Evolutionary conservation across 768 basidiomycete species (phyloP), one percentile per base, ranked within the genome.

Genomic region (Paxillus ammoniavirescens): DNA sequence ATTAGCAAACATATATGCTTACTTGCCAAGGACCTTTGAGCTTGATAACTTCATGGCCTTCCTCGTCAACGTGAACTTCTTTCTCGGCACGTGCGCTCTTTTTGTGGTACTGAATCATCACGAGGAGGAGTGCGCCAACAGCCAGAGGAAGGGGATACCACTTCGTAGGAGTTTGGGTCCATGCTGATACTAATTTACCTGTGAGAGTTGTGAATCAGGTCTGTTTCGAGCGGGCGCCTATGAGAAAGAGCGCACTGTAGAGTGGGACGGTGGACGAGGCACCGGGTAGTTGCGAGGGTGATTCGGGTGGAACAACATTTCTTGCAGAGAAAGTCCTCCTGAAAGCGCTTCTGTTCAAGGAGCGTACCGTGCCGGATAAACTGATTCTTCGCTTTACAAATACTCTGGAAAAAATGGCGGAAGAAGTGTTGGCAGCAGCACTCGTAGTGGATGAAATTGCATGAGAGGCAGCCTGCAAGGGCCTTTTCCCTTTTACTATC

Each of bases 111-210:
- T 90, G 87, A 10, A 93, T 75, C 46, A 81, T 79, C 57, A 91
- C 82, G 33, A 96, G 86, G 30, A 96, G 80, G n/a, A 93, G 77
- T 2, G 92, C 93, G 37, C 93, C 93, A 26, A 94, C 87, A 10
- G 91, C 92, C 52, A 96, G 72, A 14, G 94, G 94, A 42, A 98
- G 80, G 9, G 95, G 95, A 61, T 95, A 96, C 95, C 95, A 98
- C 71, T 86, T 91, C 35, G 90, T 94, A 0, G 93, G 92, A 0
- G 95, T 94, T 63, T 86, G 76, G 5, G 80, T 85, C 91, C 91
- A 93, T 26, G 91, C 90, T 54, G 80, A 78, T 28, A 88, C 75
- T 6, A 95, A 70, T 65, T 78, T 82, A 41, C 80, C 89, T 86
- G 48, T 1, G 2, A 40, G 2, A 4, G 42, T 56, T 5, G 47